phyloP scores from a whole-genome alignment of 148 eudicot species.

The Chenopodium suecicum region DNA sequence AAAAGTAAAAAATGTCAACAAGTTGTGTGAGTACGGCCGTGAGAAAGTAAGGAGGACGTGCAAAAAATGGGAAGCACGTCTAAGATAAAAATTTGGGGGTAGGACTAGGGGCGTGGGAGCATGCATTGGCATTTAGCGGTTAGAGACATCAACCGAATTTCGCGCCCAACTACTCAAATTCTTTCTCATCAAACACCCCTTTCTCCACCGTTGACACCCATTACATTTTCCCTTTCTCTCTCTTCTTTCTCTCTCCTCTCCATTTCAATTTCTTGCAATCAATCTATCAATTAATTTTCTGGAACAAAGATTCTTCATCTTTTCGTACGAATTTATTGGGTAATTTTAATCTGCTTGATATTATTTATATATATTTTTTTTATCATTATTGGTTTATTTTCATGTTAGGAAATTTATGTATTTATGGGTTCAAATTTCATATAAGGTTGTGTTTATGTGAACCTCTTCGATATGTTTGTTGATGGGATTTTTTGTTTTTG shows the following conservation, averaged over 20 bases:
- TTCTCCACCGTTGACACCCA: not conserved
- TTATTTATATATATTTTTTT: not conserved
- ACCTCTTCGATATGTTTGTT: too few species aligned
- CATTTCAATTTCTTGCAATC: not conserved
- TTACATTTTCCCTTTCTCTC: not conserved
- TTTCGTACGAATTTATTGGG: slow-evolving; percentile 10
- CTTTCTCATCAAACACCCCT: slow-evolving; percentile 12
- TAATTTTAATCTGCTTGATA: slow-evolving; percentile 7
- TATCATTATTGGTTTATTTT: not conserved
- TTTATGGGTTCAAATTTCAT: too few species aligned
- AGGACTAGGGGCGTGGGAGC: not conserved
- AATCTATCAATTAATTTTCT: not conserved
- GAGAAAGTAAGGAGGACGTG: slow-evolving; percentile 17
- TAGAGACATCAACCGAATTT: slow-evolving; percentile 28
- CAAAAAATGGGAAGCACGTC: slow-evolving; percentile 33
- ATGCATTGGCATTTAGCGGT: slow-evolving; percentile 5
- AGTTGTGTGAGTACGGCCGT: too few species aligned
- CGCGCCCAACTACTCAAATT: slow-evolving; percentile 33
- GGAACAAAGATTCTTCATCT: not conserved
- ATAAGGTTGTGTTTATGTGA: too few species aligned
- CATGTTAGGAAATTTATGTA: not conserved
- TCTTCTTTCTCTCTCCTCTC: not conserved
- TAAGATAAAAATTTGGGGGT: not conserved
- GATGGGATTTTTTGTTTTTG: not conserved
- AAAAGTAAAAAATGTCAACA: too few species aligned